These are phyloP conservation scores for Yarrowia sp. DNA, from an alignment of 805 yeast species.

Conservation along the genomic window DNA sequence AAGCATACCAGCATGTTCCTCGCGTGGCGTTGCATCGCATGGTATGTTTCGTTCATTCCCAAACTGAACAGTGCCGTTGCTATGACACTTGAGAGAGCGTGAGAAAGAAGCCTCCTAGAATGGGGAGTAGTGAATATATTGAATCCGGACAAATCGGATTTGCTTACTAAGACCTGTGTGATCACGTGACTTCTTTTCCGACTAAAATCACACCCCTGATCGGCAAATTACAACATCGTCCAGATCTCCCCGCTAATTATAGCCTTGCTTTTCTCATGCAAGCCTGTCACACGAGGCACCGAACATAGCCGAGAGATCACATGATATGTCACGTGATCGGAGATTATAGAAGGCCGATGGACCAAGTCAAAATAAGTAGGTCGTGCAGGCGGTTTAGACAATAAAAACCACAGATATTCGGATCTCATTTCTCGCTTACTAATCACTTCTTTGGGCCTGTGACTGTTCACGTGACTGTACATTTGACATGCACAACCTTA, in stretches of 20 bases:
- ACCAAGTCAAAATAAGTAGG: too few relatives aligned
- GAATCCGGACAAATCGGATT: background rate
- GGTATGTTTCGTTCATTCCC: background rate
- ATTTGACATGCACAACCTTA: background rate
- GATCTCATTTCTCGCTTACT: too few relatives aligned
- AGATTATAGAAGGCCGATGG: too few relatives aligned
- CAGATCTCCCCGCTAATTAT: too few relatives aligned
- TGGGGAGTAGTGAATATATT: background rate
- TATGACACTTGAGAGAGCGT: background rate
- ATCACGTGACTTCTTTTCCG: background rate
- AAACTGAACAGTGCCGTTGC: background rate
- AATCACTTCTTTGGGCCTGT: too few relatives aligned
- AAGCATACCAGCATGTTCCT: background rate
- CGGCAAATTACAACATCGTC: background rate
- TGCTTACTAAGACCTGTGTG: accelerated
- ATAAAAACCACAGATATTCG: too few relatives aligned
- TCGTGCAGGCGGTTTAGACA: too few relatives aligned
- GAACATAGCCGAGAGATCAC: too few relatives aligned
- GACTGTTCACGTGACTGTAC: background rate
- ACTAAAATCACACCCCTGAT: background rate
- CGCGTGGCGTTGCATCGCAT: constrained; percentile 20
- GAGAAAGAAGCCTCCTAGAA: too few relatives aligned
- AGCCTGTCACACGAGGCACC: too few relatives aligned
- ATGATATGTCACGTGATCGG: too few relatives aligned
- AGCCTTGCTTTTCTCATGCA: too few relatives aligned